Base-by-base conservation (phyloP, 345 rosid genomes). In the Murraya paniculata region DNA sequence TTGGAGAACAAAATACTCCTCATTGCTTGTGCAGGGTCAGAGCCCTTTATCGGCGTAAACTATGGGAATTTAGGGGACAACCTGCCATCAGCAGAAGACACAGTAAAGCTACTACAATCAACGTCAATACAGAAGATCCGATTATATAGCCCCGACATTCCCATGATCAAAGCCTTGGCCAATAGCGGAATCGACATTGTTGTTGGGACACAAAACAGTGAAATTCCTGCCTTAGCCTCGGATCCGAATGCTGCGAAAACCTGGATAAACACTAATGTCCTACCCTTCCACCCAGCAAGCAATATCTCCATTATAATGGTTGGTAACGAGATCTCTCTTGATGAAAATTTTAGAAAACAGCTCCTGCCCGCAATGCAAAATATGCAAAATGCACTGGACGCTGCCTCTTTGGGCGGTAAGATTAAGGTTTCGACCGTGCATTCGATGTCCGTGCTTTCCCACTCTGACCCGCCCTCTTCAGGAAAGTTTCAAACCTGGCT, bases 331-430 rank as follows among this genome's bases (percentile, higher is more conserved):
- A 71, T 79, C 45, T 89, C 84, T 33, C 87, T 81, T 0, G 95
- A 92, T 68, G 72, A 68, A 24, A 83, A 67, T 68, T 80, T 94
- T 71, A 89, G 86, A 85, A 72, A 84, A 21, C 91, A 89, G 77
- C 89, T 96, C n/a, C 50, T 94, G 27, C 98, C 94, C 2, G 97
- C 98, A 8, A 90, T 96, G 95, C 85, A 87, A 78, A 96, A 90
- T 74, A 81, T 94, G 67, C 92, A 94, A 67, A 87, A 77, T 56
- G 97, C 98, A 19, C 92, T 96, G 3, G 81, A 92, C 27, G 86
- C 83, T 0, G 88, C 77, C 7, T 89, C 92, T 6, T 80, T 92
- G 10, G 97, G 91, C 0, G 93, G 87, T 2, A 88, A 92, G 74
- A 85, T 95, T 2, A 95, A 90, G 86, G 97, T 95, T 8, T 89